Evolutionary conservation across 73 alveolate genomes (phyloP).

Genomic region (Halteria grandinella): DNA sequence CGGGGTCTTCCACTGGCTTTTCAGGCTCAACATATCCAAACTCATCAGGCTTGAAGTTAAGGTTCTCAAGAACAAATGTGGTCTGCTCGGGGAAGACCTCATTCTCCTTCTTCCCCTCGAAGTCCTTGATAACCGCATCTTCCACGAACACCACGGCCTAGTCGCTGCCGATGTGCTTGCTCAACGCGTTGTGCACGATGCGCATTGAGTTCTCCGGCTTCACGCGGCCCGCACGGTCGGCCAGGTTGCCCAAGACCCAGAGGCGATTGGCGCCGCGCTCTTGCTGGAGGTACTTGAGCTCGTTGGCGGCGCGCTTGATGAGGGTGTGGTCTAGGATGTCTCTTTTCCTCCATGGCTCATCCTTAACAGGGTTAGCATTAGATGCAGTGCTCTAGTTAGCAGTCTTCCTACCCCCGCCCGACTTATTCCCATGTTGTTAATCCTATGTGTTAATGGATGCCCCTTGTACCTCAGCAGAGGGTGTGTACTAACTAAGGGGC

Average conservation of each 20-base stretch:
- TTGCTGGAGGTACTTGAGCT: slow-evolving; percentile 61
- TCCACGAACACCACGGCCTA: slow-evolving; percentile 66
- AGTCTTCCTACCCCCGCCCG: no score
- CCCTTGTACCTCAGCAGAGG: no score
- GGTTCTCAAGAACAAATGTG: slow-evolving; percentile 67
- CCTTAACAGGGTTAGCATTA: neutral
- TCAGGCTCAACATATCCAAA: slow-evolving; percentile 70
- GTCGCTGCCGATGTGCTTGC: slow-evolving; percentile 57
- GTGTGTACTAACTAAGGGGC: slow-evolving; percentile 54
- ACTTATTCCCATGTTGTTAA: no score
- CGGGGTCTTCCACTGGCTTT: slow-evolving; percentile 52
- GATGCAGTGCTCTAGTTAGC: no score
- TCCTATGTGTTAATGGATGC: no score
- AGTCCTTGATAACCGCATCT: slow-evolving; percentile 48
- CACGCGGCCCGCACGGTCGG: slow-evolving; percentile 53
- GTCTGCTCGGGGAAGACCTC: slow-evolving; percentile 70
- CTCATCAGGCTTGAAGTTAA: slow-evolving; percentile 71
- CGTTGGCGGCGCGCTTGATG: slow-evolving; percentile 62
- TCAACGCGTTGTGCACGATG: slow-evolving; percentile 45
- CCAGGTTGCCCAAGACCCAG: slow-evolving; percentile 65
- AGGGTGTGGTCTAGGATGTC: slow-evolving; percentile 52
- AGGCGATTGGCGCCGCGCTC: slow-evolving; percentile 75
- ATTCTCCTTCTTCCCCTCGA: slow-evolving; percentile 67
- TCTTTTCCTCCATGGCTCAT: slow-evolving; percentile 52
- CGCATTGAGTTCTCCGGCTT: slow-evolving; percentile 68